These are phyloP conservation scores for Arabidopsis thaliana DNA, from an alignment of 345 rosid species.

Conservation along the genomic window TAIR10.1 NC_003074.8:10449001-10449500, in stretches of 20 bases:
- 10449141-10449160: slow-evolving; percentile 7
- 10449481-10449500: slow-evolving; percentile 64
- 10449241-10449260: slow-evolving; percentile 12
- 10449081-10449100: neutral
- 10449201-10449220: neutral
- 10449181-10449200: neutral
- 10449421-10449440: slow-evolving; percentile 49
- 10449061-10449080: neutral
- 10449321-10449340: slow-evolving; percentile 78
- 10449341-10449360: slow-evolving; percentile 65
- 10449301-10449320: slow-evolving; percentile 79
- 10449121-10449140: neutral
- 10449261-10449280: slow-evolving; percentile 70
- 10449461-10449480: slow-evolving; percentile 61
- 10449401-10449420: slow-evolving; percentile 36
- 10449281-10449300: slow-evolving; percentile 60
- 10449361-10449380: slow-evolving; percentile 59
- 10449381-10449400: slow-evolving; percentile 43
- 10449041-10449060: neutral
- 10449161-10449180: slow-evolving; percentile 1
- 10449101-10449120: neutral
- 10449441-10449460: slow-evolving; percentile 76
- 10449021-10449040: neutral
- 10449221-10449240: slow-evolving; percentile 1
- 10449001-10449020: neutral